phyloP scores from a whole-genome alignment of 2,329 filamentous ascomycete species.

The Aspergillus sergii region DNA sequence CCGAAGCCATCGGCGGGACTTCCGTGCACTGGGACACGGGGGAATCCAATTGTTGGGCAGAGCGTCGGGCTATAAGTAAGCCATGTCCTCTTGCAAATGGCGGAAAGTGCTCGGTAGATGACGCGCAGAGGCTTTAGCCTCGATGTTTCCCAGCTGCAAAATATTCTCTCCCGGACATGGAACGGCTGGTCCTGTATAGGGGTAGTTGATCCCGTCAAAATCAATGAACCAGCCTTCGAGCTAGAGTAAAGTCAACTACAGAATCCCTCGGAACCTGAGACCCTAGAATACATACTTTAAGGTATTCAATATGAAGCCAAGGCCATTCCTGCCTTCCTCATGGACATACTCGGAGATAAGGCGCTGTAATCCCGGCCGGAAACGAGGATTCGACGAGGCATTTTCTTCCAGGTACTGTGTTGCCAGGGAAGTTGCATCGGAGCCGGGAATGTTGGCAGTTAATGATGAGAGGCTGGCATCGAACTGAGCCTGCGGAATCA shows the following conservation, averaged over 20 bases:
- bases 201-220: slow-evolving; percentile 60
- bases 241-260: slow-evolving; percentile 30
- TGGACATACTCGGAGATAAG: slow-evolving; percentile 54
- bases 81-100: slow-evolving; percentile 57
- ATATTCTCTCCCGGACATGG: slow-evolving; percentile 55
- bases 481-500: slow-evolving; percentile 45
- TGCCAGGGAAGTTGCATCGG: slow-evolving; percentile 39
- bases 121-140: slow-evolving; percentile 55
- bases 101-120: slow-evolving; percentile 52
- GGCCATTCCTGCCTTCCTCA: slow-evolving; percentile 49
- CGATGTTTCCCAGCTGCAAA: slow-evolving; percentile 57
- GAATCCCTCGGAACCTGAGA: background rate
- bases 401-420: slow-evolving; percentile 52
- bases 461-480: slow-evolving; percentile 38
- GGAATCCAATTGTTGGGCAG: slow-evolving; percentile 54
- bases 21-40: slow-evolving; percentile 57
- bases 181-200: slow-evolving; percentile 58
- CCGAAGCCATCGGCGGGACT: slow-evolving; percentile 54
- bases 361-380: slow-evolving; percentile 52
- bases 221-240: slow-evolving; percentile 57
- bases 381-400: slow-evolving; percentile 51
- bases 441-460: slow-evolving; percentile 29
- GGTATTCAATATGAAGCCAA: slow-evolving; percentile 56
- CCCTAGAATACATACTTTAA: slow-evolving; percentile 49
- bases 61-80: slow-evolving; percentile 54